phyloP scores from a whole-genome alignment of 805 yeast genomes.

The Wickerhamomyces xylosicus region DNA sequence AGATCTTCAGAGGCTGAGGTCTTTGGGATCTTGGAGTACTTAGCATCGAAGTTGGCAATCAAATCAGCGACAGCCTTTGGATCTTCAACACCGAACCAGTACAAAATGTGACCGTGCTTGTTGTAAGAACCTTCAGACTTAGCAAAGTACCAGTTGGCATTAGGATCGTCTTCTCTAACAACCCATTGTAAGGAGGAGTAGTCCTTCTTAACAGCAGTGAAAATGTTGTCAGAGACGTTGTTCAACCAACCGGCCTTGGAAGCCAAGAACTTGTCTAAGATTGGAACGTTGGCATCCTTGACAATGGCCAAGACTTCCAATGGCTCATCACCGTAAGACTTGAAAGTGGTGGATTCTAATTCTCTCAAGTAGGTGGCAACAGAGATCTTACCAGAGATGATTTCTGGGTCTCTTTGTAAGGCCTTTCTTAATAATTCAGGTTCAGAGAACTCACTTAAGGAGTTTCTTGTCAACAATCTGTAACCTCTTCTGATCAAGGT shows the following conservation, averaged over 20 bases:
- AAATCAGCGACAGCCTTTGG: conserved; percentile 51
- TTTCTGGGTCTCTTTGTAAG: conserved; percentile 65
- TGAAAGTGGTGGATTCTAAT: conserved; percentile 52
- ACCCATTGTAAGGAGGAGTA: conserved; percentile 74
- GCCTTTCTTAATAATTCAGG: conserved; percentile 74
- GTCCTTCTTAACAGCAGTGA: conserved; percentile 71
- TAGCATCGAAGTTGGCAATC: conserved; percentile 43
- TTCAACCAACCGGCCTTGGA: conserved; percentile 93
- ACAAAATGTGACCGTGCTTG: conserved; percentile 78
- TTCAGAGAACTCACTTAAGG: conserved; percentile 56
- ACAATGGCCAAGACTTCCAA: conserved; percentile 90
- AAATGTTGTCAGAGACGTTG: conserved; percentile 91
- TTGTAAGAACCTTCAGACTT: conserved; percentile 92
- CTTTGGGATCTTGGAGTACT: conserved; percentile 22
- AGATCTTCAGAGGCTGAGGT: conserved; percentile 25
- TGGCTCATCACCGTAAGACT: conserved; percentile 91
- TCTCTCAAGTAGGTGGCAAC: conserved; percentile 75
- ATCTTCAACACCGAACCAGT: conserved; percentile 85
- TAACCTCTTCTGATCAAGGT: conserved; percentile 97
- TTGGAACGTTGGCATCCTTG: conserved; percentile 46
- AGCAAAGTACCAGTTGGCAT: conserved; percentile 83
- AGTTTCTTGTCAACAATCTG: conserved; percentile 64
- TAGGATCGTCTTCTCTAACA: conserved; percentile 82
- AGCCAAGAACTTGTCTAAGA: conserved; percentile 76
- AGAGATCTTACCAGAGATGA: conserved; percentile 56